A percentile compares a stretch with the other conserved stretches of the same genome.
Conservation (phyloP, 78 protist species). For the Dictyostelium capitatum region DNA sequence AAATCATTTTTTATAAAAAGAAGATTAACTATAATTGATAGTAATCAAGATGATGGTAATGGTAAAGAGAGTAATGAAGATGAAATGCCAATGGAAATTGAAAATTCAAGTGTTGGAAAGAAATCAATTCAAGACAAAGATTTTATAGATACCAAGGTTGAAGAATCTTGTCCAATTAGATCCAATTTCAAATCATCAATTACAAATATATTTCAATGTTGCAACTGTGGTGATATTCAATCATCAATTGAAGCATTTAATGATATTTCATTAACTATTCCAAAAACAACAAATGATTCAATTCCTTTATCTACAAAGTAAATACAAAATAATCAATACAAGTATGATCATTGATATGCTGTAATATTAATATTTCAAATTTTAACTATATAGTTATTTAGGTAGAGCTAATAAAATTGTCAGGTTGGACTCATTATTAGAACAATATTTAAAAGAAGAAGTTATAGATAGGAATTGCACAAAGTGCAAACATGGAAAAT, state of each 20-base stretch:
- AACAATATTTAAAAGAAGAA: constrained; percentile 66
- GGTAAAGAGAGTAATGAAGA: constrained; percentile 9
- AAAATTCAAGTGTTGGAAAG: too few species aligned
- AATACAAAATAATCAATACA: too few species aligned
- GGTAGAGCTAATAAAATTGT: too few species aligned
- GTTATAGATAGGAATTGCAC: constrained; percentile 59
- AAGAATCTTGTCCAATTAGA: constrained; percentile 38
- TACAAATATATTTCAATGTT: constrained; percentile 8
- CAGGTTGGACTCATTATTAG: too few species aligned
- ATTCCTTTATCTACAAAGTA: too few species aligned
- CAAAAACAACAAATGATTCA: too few species aligned
- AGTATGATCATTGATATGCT: too few species aligned
- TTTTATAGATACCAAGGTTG: background rate
- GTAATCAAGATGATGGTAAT: background rate
- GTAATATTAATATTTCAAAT: too few species aligned
- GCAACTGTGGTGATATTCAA: constrained; percentile 29
- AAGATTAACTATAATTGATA: too few species aligned
- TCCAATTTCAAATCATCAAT: constrained; percentile 47
- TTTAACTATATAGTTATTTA: too few species aligned
- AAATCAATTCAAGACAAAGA: background rate
- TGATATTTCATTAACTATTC: constrained; percentile 43
- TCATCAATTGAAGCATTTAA: constrained; percentile 25
- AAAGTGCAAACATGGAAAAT: constrained; percentile 28
- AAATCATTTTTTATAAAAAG: background rate
- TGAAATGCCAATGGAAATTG: background rate